These are phyloP conservation scores for Hemisphaericaspora subhashii DNA, from an alignment of 1,139 yeast species.

Conservation along the genomic window DNA sequence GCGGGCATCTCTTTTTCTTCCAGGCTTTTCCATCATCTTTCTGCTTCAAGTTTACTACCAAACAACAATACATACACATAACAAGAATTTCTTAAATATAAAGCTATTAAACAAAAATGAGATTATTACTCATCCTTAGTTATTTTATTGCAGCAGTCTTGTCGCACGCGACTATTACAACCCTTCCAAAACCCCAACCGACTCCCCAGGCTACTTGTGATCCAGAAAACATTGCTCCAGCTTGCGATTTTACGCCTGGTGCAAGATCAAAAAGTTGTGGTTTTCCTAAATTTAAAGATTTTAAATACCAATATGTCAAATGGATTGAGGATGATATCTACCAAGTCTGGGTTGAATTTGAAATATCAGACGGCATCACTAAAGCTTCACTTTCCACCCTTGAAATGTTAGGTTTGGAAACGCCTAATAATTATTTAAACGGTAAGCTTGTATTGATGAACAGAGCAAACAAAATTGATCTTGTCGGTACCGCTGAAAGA, in stretches of 20 bases:
- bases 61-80: too few relatives aligned
- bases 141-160: neutral
- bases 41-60: too few relatives aligned
- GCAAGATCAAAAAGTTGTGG: constrained; percentile 2
- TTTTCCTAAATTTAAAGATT: neutral
- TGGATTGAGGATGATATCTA: constrained; percentile 6
- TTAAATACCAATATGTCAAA: neutral
- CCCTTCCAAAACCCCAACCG: constrained; percentile 1
- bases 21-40: too few relatives aligned
- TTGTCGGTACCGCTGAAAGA: constrained; percentile 3
- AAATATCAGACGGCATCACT: constrained; percentile 6
- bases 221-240: neutral
- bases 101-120: too few relatives aligned
- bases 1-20: too few relatives aligned
- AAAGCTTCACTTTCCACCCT: constrained; percentile 6
- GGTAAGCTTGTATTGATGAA: constrained; percentile 4
- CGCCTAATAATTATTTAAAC: constrained; percentile 6
- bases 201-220: constrained; percentile 4
- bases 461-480: constrained; percentile 1
- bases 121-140: neutral
- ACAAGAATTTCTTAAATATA: too few relatives aligned
- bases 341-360: constrained; percentile 6
- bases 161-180: neutral
- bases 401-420: constrained; percentile 2
- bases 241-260: neutral